Evolutionary conservation across 2,329 filamentous ascomycete genomes (phyloP).

Genomic region (Aspergillus bombycis): DNA sequence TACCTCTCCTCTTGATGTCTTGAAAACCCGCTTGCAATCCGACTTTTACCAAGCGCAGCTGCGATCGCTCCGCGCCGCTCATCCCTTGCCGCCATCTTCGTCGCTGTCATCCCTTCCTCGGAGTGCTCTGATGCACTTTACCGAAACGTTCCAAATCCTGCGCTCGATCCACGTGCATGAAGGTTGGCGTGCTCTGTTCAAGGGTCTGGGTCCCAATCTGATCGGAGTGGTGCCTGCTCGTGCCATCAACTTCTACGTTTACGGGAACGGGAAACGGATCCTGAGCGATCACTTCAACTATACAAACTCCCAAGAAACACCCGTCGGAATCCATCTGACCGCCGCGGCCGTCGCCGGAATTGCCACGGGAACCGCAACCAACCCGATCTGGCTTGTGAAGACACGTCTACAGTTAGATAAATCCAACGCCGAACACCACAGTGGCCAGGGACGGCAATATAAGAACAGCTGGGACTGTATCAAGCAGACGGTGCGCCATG

Average conservation of each 20-base stretch:
- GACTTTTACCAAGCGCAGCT: constrained; percentile 92
- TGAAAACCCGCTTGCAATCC: constrained; percentile 91
- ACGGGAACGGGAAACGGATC: constrained; percentile 86
- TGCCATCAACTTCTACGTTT: constrained; percentile 91
- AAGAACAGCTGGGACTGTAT: constrained; percentile 88
- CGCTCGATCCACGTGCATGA: constrained; percentile 77
- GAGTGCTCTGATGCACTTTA: constrained; percentile 53
- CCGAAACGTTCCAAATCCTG: constrained; percentile 85
- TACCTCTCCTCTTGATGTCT: constrained; percentile 90
- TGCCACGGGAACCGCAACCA: constrained; percentile 86
- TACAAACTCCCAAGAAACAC: constrained; percentile 52
- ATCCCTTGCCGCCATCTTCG: constrained; percentile 50
- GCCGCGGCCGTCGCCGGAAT: constrained; percentile 79
- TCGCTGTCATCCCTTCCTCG: constrained; percentile 66
- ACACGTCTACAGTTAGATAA: constrained; percentile 91
- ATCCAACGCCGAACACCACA: constrained; percentile 67
- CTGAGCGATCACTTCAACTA: constrained; percentile 68
- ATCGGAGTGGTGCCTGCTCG: constrained; percentile 86
- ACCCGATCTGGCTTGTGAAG: constrained; percentile 97
- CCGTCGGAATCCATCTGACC: constrained; percentile 73
- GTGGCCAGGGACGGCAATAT: constrained; percentile 64
- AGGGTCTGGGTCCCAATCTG: constrained; percentile 87
- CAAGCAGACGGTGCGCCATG: constrained; percentile 75
- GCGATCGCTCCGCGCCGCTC: constrained; percentile 63
- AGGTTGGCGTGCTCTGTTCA: constrained; percentile 86